Percentiles rank a stretch among this genome's conserved stretches.
These are phyloP conservation scores for Rhizomucor miehei DNA, from an alignment of 371 early-diverging fungal genomes.

Conservation along the genomic window DNA sequence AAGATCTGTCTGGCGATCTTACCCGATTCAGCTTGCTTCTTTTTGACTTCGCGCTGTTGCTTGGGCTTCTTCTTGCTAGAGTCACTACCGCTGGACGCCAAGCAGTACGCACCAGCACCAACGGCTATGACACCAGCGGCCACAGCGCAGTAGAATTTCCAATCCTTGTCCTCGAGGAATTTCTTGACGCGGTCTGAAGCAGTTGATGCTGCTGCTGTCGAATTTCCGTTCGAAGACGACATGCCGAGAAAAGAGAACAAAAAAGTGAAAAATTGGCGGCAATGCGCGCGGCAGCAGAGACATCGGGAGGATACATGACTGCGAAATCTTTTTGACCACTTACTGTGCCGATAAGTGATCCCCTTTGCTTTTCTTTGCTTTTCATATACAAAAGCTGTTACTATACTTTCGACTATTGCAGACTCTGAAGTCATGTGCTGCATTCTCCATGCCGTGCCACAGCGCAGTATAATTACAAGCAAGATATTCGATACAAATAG, in stretches of 20 bases:
- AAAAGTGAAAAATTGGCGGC: too few relatives aligned
- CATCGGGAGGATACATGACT: too few relatives aligned
- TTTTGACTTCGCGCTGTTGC: constrained; percentile 21
- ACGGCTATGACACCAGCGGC: constrained; percentile 64
- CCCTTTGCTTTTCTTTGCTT: too few relatives aligned
- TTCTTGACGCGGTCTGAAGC: constrained; percentile 47
- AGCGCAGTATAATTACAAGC: not conserved
- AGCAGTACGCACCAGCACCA: constrained; percentile 68
- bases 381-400: too few relatives aligned
- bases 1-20: not conserved
- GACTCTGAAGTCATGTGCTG: too few relatives aligned
- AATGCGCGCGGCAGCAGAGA: too few relatives aligned
- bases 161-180: constrained; percentile 71
- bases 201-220: constrained; percentile 13
- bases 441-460: constrained; percentile 3
- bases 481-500: not conserved
- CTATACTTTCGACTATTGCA: too few relatives aligned
- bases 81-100: constrained; percentile 39
- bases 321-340: too few relatives aligned
- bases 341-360: too few relatives aligned
- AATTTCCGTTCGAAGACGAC: not conserved
- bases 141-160: constrained; percentile 76
- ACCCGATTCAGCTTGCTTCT: constrained; percentile 19
- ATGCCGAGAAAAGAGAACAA: not conserved
- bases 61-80: constrained; percentile 26